These are phyloP conservation scores for Thalassia testudinum DNA, from an alignment of 116 monocot genomes.

Conservation along the genomic window DNA sequence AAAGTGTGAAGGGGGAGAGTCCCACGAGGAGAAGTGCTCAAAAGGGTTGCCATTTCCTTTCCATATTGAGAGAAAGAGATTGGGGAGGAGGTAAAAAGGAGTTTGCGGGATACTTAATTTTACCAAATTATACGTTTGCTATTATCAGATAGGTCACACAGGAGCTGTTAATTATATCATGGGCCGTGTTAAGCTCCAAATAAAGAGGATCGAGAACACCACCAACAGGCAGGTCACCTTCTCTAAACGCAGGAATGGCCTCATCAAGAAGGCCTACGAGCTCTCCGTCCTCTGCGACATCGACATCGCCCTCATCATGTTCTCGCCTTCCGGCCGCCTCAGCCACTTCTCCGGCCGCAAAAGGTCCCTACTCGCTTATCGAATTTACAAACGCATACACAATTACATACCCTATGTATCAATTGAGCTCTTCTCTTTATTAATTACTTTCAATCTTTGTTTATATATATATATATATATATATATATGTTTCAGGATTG, in stretches of 20 bases:
- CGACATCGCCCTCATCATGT: constrained; percentile 58
- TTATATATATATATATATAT: too few species aligned
- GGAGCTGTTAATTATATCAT: constrained; percentile 7
- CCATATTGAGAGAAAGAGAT: too few species aligned
- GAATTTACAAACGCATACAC: too few species aligned
- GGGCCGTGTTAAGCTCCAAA: constrained; percentile 66
- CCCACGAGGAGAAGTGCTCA: too few species aligned
- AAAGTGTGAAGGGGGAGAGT: too few species aligned
- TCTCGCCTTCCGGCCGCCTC: constrained; percentile 51
- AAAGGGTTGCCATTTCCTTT: too few species aligned
- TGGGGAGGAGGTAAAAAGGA: too few species aligned
- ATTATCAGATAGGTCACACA: too few species aligned
- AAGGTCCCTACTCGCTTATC: constrained; percentile 9
- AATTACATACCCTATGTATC: neutral
- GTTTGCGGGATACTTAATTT: too few species aligned
- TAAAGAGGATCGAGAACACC: constrained; percentile 60
- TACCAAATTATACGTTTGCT: too few species aligned
- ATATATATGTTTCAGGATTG: constrained; percentile 32
- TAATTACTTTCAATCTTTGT: too few species aligned
- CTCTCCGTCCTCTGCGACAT: constrained; percentile 69
- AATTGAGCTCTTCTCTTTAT: neutral
- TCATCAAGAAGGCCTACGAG: constrained; percentile 75
- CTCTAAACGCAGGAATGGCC: constrained; percentile 67
- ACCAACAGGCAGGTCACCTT: constrained; percentile 66
- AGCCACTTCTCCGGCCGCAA: constrained; percentile 43